Evolutionary conservation across 768 basidiomycete species (phyloP).

Genomic region (Leucocoprinus birnbaumii): DNA sequence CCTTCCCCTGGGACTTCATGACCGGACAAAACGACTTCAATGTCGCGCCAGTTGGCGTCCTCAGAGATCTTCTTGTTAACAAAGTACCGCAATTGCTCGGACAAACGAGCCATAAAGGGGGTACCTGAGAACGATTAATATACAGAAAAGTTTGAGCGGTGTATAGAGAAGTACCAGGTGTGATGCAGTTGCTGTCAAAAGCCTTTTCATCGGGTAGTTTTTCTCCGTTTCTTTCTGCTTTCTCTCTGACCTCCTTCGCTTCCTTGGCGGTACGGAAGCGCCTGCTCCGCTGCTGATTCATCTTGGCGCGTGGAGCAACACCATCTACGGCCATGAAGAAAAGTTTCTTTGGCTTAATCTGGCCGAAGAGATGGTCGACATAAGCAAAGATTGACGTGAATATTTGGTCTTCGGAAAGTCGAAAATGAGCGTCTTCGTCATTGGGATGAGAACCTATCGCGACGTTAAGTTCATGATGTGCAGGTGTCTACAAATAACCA

Average conservation of each 20-base stretch:
- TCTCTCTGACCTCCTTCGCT: conserved; percentile 81
- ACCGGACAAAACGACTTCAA: conserved; percentile 92
- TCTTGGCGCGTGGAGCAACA: conserved; percentile 95
- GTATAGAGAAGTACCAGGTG: conserved; percentile 66
- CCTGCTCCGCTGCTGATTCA: conserved; percentile 96
- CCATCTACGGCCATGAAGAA: conserved; percentile 99
- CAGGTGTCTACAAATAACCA: conserved; percentile 17
- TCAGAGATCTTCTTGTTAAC: conserved; percentile 98
- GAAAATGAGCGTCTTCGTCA: conserved; percentile 93
- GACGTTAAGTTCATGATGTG: background rate
- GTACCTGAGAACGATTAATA: conserved; percentile 56
- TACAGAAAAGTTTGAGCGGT: background rate
- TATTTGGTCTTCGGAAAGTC: conserved; percentile 95
- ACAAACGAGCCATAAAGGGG: conserved; percentile 92
- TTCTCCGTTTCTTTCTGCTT: conserved; percentile 87
- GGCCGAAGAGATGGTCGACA: conserved; percentile 93
- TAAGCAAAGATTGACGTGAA: conserved; percentile 96
- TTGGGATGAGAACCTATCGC: conserved; percentile 86
- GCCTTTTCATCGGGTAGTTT: conserved; percentile 90
- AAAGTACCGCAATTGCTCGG: conserved; percentile 91
- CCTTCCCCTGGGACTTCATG: conserved; percentile 99
- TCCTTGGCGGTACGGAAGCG: conserved; percentile 95
- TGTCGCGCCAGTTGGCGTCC: conserved; percentile 91
- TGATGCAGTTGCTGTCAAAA: conserved; percentile 98
- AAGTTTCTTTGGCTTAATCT: conserved; percentile 96